Evolutionary conservation across 306 rosid genomes (phyloP), one percentile per base, ranked within the genome.

Genomic region (Erythrophleum fordii): DNA sequence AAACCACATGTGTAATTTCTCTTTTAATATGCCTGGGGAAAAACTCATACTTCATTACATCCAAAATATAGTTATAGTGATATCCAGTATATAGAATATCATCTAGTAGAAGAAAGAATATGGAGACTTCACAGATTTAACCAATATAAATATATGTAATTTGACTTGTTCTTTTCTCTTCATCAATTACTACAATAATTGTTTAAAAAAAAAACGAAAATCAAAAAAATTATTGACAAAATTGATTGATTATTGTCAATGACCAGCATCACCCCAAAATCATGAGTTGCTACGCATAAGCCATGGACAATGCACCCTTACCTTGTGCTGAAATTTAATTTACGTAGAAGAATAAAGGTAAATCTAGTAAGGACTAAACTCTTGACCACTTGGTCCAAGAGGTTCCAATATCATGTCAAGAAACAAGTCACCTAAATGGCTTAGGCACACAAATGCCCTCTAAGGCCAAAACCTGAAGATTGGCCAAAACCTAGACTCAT

Each of bases 401-500:
- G 20, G 29, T 56, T 51, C 44, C 10, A 37, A 72, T 29, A 34
- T 48, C 66, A 55, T 31, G 52, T 37, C 51, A 55, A 73, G 1
- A 53, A 34, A 34, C 5, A 11, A 29, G 26, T 49, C 76, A 71
- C 39, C 56, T 22, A 41, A 20, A 39, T 10, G 1, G 46, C n/a
- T 67, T 10, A 25, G 25, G 62, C 76, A 80, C 7, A 49, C 12
- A 77, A 39, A 52, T 77, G 46, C 68, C 45, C n/a, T n/a, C n/a
- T n/a, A n/a, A n/a, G 55, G 64, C 52, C 48, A 18, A 18, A 62
- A 44, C 22, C 68, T 72, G 37, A 53, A 52, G 58, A 69, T 52
- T 25, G 23, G 82, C 41, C 18, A 83, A 45, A 82, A 73, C 51
- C 72, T 46, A 34, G 66, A 72, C 18, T 39, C 41, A 78, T 48